Evolutionary conservation across 164 flowering plant genomes (phyloP).

Genomic region (Euptelea pleiosperma): DNA sequence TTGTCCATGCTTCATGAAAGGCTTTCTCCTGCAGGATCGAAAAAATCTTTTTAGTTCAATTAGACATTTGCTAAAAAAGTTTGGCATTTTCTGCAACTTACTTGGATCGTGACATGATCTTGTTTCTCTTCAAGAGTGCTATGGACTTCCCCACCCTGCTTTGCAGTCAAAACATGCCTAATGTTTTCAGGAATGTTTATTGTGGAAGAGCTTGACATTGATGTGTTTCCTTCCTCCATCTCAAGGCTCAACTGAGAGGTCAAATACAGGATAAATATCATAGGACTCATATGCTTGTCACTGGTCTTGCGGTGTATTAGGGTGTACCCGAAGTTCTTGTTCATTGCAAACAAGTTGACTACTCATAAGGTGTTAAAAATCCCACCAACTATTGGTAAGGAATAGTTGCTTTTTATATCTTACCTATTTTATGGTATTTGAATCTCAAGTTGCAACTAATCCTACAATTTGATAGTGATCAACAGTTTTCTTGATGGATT

Average conservation of each 20-base stretch:
- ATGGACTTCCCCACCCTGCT: constrained; percentile 2
- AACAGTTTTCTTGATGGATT: no score
- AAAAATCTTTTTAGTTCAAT: background rate
- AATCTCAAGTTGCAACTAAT: no score
- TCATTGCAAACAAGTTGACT: background rate
- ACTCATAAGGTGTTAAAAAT: no score
- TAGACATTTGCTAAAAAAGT: background rate
- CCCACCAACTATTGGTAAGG: background rate
- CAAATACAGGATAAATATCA: background rate
- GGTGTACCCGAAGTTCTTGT: constrained; percentile 5
- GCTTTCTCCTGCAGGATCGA: constrained; percentile 6
- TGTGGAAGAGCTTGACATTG: constrained; percentile 37
- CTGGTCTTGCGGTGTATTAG: no score
- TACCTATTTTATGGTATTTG: no score
- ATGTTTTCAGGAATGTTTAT: constrained; percentile 16
- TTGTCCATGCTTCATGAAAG: background rate
- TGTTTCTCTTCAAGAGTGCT: constrained; percentile 7
- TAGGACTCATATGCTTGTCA: no score
- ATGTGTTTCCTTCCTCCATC: constrained; percentile 35
- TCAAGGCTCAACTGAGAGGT: constrained; percentile 36
- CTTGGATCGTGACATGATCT: constrained; percentile 7
- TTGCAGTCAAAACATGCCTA: constrained; percentile 1
- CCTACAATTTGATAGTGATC: no score
- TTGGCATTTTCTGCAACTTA: constrained; percentile 8
- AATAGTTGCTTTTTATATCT: no score